Base-by-base conservation (phyloP, 176 grass and related monocot species). In the Dendrocalamus sinicus region DNA sequence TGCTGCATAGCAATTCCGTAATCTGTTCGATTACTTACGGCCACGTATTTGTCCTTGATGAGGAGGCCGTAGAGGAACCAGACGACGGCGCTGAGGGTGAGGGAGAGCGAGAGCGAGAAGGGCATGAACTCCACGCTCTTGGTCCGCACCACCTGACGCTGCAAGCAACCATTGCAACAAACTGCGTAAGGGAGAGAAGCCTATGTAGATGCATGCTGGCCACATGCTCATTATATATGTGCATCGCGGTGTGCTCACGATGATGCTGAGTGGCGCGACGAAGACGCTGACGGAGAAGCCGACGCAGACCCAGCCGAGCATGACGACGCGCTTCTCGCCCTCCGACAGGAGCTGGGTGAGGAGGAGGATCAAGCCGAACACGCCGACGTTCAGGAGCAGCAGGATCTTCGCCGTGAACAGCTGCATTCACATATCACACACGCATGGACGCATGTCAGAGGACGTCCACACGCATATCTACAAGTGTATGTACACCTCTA, bases 101-200 rank as follows among this genome's bases (percentile, higher is more conserved):
- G 95, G 30, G 89, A 94, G 59, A 94, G 47, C 3, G 95, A 97
- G 16, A 97, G 92, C 2, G 75, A 93, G 87, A 97, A 97, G 12
- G 95, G 95, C 92, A 97, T 94, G 87, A 94, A 97, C 84, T 97
- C 95, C 0, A 97, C 95, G 32, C 95, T 97, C 41, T 78, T 76
- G 7, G 95, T 94, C 28, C 89, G 89, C 52, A 97, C 79, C 32
- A 97, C 95, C 30, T 91, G 82, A 26, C 95, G 87, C 95, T 97
- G 89, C 23, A 88, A 55, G 16, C 53, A 55, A 20, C 17, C 53
- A 55, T 55, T 2, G 53, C 17, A 55, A 55, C 53, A 47, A 4
- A 12, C 11, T 0, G 11, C 11, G 46, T 47, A 12, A 12, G 46
- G n/a, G 46, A 47, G 11, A 47, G 46, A 47, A 12, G 46, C 46